Evolutionary conservation across 371 early-diverging fungal genomes (phyloP).

Genomic region (Mortierella sp.): DNA sequence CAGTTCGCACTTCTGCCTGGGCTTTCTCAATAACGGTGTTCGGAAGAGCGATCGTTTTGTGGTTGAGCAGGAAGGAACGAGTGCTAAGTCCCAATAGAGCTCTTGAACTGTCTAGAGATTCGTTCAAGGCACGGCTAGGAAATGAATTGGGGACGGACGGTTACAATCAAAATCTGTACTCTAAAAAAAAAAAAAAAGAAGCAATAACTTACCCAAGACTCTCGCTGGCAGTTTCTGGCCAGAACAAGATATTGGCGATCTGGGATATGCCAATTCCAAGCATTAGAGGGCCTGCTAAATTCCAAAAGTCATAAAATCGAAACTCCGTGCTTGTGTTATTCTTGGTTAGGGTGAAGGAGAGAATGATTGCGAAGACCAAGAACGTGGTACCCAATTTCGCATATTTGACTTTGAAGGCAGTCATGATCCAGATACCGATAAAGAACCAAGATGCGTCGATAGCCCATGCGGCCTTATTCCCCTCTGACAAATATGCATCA

Average conservation of each 20-base stretch:
- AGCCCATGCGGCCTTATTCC: constrained; percentile 31
- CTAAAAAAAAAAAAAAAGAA: not conserved
- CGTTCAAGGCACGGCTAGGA: constrained; percentile 43
- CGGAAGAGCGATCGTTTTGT: constrained; percentile 47
- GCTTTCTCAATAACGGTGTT: constrained; percentile 39
- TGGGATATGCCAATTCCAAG: constrained; percentile 32
- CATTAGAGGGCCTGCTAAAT: constrained; percentile 29
- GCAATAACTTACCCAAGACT: constrained; percentile 35
- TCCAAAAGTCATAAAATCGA: constrained; percentile 14
- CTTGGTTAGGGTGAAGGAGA: constrained; percentile 13
- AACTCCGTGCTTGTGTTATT: not conserved
- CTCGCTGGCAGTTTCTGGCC: constrained; percentile 56
- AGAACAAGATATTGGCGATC: constrained; percentile 29
- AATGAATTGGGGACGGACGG: too few species aligned
- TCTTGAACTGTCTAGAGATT: constrained; percentile 47
- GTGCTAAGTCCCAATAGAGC: constrained; percentile 43
- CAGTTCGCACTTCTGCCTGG: constrained; percentile 38
- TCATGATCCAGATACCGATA: constrained; percentile 49
- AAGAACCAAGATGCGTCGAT: constrained; percentile 51
- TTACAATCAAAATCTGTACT: not conserved
- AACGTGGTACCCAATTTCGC: constrained; percentile 43
- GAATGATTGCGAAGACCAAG: constrained; percentile 40
- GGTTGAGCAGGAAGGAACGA: constrained; percentile 48
- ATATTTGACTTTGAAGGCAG: constrained; percentile 33
- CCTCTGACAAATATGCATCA: constrained; percentile 17